Evolutionary conservation across 768 basidiomycete genomes (phyloP).

Genomic region (Rubroboletus satanas): DNA sequence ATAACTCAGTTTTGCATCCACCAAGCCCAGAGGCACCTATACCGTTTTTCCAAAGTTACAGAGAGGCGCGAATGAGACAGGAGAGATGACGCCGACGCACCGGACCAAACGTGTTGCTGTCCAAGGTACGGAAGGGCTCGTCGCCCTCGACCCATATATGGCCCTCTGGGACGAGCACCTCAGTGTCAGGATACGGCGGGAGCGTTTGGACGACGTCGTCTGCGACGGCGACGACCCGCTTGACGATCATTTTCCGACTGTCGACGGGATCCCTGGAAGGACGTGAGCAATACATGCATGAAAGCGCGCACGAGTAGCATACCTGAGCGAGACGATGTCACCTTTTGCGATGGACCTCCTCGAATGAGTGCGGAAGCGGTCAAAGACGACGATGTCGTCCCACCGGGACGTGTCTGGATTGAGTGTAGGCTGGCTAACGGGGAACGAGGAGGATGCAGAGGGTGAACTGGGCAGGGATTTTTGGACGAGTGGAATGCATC

Average conservation of each 20-base stretch:
- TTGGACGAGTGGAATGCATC: neutral
- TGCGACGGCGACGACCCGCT: conserved; percentile 60
- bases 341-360: conserved; percentile 43
- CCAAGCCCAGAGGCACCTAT: conserved; percentile 42
- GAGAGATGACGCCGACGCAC: conserved; percentile 34
- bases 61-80: neutral
- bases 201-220: conserved; percentile 64
- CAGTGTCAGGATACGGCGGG: conserved; percentile 58
- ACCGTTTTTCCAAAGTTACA: neutral
- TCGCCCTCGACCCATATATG: conserved; percentile 71
- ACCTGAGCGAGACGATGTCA: conserved; percentile 64
- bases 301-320: conserved; percentile 23
- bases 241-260: conserved; percentile 51
- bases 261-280: conserved; percentile 56
- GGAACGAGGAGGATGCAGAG: neutral
- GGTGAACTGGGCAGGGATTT: neutral
- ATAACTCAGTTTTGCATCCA: conserved; percentile 48
- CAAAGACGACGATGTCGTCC: conserved; percentile 63
- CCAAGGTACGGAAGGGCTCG: conserved; percentile 46
- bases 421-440: conserved; percentile 60
- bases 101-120: conserved; percentile 72
- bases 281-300: neutral
- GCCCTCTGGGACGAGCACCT: conserved; percentile 54
- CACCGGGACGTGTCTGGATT: conserved; percentile 65
- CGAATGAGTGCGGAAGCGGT: conserved; percentile 42